phyloP scores from a whole-genome alignment of 2,329 filamentous ascomycete species.

The Neonectria neomacrospora region DNA sequence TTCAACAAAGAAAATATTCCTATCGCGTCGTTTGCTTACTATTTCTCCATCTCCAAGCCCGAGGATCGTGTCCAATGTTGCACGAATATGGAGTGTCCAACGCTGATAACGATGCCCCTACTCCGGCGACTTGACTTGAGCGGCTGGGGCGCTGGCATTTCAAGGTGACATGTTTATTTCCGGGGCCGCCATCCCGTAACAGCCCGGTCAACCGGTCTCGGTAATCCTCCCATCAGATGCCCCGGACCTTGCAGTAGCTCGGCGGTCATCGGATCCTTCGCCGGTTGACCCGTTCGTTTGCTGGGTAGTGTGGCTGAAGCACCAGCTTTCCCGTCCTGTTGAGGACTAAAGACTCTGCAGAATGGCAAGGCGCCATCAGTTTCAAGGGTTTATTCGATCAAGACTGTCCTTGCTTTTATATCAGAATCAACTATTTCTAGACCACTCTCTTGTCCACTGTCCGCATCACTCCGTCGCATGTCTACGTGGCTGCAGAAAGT shows the following conservation, averaged over 20 bases:
- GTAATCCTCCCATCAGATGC: background rate
- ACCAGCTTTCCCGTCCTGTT: no score
- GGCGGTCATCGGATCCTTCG: slow-evolving; percentile 5
- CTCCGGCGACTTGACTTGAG: background rate
- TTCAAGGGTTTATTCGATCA: background rate
- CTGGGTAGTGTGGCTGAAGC: background rate
- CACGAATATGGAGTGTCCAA: background rate
- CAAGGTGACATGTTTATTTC: slow-evolving; percentile 1
- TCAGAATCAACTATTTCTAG: no score
- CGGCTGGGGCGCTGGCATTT: background rate
- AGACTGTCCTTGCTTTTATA: background rate
- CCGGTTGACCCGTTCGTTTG: background rate
- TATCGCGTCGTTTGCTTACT: background rate
- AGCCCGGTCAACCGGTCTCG: background rate
- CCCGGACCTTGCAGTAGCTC: slow-evolving; percentile 1
- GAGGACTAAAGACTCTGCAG: no score
- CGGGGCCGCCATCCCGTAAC: background rate
- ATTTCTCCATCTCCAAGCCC: background rate
- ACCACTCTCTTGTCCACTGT: background rate
- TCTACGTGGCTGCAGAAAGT: background rate
- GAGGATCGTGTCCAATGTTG: background rate
- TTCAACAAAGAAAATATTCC: background rate
- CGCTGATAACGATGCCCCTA: background rate
- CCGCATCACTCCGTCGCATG: background rate
- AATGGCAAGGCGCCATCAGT: no score